Percentiles rank a stretch among this genome's conserved stretches.
These are phyloP conservation scores for Suillus fuscotomentosus DNA, from an alignment of 768 basidiomycete genomes.

Conservation along the genomic window DNA sequence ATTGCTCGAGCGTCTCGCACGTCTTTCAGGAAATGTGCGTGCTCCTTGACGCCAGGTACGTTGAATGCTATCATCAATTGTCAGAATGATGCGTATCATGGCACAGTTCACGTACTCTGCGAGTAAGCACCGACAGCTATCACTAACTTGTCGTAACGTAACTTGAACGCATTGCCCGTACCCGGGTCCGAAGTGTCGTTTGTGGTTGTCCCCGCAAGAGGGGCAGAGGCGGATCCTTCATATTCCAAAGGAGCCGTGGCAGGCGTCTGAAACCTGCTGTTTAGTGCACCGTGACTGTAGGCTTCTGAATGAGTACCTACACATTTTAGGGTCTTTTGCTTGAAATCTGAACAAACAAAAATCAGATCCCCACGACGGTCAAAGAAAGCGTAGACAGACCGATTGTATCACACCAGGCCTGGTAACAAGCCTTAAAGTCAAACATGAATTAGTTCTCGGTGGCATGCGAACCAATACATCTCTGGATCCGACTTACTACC, in stretches of 20 bases:
- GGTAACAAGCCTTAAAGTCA: constrained; percentile 51
- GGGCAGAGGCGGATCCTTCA: constrained; percentile 20
- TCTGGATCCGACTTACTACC: constrained; percentile 39
- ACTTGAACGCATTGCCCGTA: constrained; percentile 43
- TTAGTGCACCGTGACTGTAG: neutral
- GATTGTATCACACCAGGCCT: constrained; percentile 76
- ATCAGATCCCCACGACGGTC: neutral
- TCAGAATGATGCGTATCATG: constrained; percentile 6
- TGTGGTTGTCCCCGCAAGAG: constrained; percentile 17
- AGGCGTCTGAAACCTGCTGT: constrained; percentile 47
- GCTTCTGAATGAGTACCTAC: constrained; percentile 37
- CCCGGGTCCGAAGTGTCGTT: constrained; percentile 15
- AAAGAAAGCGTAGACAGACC: constrained; percentile 35
- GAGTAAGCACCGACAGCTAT: constrained; percentile 85
- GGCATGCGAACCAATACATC: neutral
- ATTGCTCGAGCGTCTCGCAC: constrained; percentile 74
- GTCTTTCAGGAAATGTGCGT: constrained; percentile 81
- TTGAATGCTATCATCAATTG: constrained; percentile 49
- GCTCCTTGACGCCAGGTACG: constrained; percentile 75
- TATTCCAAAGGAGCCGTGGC: constrained; percentile 49
- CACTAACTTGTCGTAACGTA: constrained; percentile 79
- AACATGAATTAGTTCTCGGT: neutral
- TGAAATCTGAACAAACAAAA: constrained; percentile 45
- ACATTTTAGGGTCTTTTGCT: constrained; percentile 56
- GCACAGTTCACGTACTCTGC: constrained; percentile 53